A percentile compares a stretch with the other conserved stretches of the same genome.
These are phyloP conservation scores for Hymenoscyphus infarciens DNA, from an alignment of 2,329 filamentous ascomycete genomes.

Conservation along the genomic window DNA sequence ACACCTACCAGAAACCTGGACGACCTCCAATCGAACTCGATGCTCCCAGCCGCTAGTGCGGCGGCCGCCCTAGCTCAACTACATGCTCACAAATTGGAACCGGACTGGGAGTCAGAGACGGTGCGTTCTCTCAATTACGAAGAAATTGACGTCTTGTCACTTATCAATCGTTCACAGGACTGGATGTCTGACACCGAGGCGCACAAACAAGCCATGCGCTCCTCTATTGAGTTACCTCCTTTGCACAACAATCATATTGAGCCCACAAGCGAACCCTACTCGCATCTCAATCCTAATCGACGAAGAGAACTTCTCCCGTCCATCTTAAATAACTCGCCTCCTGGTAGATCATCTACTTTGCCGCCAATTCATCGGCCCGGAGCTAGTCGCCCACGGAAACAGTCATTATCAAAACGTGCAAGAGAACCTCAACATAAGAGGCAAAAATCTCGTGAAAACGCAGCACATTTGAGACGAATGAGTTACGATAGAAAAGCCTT, in stretches of 20 bases:
- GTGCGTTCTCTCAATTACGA: constrained; percentile 47
- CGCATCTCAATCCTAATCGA: constrained; percentile 55
- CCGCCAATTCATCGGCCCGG: constrained; percentile 78
- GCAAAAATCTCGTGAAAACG: constrained; percentile 66
- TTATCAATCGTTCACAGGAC: constrained; percentile 46
- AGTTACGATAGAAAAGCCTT: constrained; percentile 77
- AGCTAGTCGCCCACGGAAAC: constrained; percentile 72
- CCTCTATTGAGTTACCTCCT: constrained; percentile 68
- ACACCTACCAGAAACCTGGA: constrained; percentile 63
- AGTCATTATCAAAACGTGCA: constrained; percentile 77
- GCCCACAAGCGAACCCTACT: constrained; percentile 63
- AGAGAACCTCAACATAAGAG: constrained; percentile 77
- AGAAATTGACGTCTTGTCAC: constrained; percentile 6
- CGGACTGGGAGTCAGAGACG: constrained; percentile 74
- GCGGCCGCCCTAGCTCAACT: constrained; percentile 85
- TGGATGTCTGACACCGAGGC: constrained; percentile 70
- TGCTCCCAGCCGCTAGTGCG: constrained; percentile 68
- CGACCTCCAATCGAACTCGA: constrained; percentile 59
- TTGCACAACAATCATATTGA: constrained; percentile 56
- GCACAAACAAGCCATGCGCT: constrained; percentile 56
- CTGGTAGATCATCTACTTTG: constrained; percentile 81
- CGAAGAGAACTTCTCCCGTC: constrained; percentile 78
- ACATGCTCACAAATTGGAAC: constrained; percentile 71
- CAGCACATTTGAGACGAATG: constrained; percentile 61
- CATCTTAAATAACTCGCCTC: constrained; percentile 75